A percentile compares a stretch with the other conserved stretches of the same genome.
phyloP scores from a whole-genome alignment of 2,329 filamentous ascomycete species.

The Myriosclerotinia duriaeana region DNA sequence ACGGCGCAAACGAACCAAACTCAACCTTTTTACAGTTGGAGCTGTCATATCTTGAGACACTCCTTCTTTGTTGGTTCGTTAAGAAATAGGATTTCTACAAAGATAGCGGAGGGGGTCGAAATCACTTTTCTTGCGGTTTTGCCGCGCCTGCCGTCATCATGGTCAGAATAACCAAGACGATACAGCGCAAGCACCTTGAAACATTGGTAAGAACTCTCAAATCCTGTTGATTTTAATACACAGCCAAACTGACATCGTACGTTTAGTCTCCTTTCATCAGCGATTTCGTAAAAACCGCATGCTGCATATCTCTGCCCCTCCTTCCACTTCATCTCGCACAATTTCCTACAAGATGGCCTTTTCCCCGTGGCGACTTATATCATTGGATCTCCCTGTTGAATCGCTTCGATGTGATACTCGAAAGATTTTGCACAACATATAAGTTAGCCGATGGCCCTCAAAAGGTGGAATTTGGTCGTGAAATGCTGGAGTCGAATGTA shows the following conservation, averaged over 20 bases:
- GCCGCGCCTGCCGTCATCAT: slow-evolving; percentile 60
- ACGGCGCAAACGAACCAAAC: slow-evolving; percentile 25
- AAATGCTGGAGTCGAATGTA: slow-evolving; percentile 54
- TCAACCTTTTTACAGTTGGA: slow-evolving; percentile 30
- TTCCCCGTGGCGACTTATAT: slow-evolving; percentile 91
- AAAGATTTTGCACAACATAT: slow-evolving; percentile 78
- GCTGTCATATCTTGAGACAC: slow-evolving; percentile 41
- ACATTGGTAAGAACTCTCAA: slow-evolving; percentile 55
- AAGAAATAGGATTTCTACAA: slow-evolving; percentile 31
- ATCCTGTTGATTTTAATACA: not conserved
- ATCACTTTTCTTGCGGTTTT: slow-evolving; percentile 49
- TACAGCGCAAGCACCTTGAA: slow-evolving; percentile 66
- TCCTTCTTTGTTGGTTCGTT: slow-evolving; percentile 39
- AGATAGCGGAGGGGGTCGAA: slow-evolving; percentile 54
- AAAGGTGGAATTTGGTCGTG: slow-evolving; percentile 68
- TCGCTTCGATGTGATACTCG: slow-evolving; percentile 85
- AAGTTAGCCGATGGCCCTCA: slow-evolving; percentile 79
- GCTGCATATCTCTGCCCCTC: slow-evolving; percentile 68
- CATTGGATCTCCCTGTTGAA: slow-evolving; percentile 97
- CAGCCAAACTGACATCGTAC: slow-evolving; percentile 29
- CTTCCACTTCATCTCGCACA: slow-evolving; percentile 73
- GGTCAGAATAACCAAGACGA: slow-evolving; percentile 67
- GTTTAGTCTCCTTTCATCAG: slow-evolving; percentile 80
- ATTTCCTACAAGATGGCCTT: slow-evolving; percentile 90
- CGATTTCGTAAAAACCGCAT: slow-evolving; percentile 72